Percentiles rank a stretch among this genome's conserved stretches.
These are phyloP conservation scores for Triticum timopheevii DNA, from an alignment of 176 grass and related monocot species.

Conservation along the genomic window DNA sequence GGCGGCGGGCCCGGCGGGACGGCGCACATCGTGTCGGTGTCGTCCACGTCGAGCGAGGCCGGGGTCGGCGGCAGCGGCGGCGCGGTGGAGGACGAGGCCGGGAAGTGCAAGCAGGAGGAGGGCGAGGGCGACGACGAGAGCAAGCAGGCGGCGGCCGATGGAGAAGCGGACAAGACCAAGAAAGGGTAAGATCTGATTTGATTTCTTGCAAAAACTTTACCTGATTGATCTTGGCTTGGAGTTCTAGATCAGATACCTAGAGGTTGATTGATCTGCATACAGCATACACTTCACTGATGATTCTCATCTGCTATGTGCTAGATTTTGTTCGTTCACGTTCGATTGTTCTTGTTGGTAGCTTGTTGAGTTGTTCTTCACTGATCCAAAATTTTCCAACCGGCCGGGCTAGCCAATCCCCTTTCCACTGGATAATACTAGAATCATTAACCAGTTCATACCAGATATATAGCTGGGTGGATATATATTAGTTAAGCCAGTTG, in stretches of 20 bases:
- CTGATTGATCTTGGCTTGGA: neutral
- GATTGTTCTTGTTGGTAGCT: neutral
- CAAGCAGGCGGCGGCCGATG: constrained; percentile 36
- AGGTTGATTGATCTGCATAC: neutral
- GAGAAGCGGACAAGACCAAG: constrained; percentile 63
- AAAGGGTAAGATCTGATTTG: constrained; percentile 55
- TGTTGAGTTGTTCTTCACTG: neutral
- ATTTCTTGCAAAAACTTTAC: neutral
- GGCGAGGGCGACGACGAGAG: constrained; percentile 47
- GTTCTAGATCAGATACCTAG: neutral
- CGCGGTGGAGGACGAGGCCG: constrained; percentile 34
- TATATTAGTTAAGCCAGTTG: neutral
- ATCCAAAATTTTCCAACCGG: neutral
- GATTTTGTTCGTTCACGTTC: neutral
- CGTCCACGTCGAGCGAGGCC: constrained; percentile 74
- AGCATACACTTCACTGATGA: neutral
- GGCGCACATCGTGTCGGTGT: constrained; percentile 57
- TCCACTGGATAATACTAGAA: neutral
- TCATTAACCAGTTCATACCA: neutral
- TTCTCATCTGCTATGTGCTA: neutral
- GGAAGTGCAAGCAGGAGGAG: constrained; percentile 52
- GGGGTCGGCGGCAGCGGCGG: constrained; percentile 28
- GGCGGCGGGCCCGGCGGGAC: neutral
- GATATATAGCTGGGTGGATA: neutral
- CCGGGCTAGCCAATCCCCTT: neutral